Percentiles rank a stretch among this genome's conserved stretches.
Conservation (phyloP, 192 early-diverging fungal genomes). For the Podila horticola region DNA sequence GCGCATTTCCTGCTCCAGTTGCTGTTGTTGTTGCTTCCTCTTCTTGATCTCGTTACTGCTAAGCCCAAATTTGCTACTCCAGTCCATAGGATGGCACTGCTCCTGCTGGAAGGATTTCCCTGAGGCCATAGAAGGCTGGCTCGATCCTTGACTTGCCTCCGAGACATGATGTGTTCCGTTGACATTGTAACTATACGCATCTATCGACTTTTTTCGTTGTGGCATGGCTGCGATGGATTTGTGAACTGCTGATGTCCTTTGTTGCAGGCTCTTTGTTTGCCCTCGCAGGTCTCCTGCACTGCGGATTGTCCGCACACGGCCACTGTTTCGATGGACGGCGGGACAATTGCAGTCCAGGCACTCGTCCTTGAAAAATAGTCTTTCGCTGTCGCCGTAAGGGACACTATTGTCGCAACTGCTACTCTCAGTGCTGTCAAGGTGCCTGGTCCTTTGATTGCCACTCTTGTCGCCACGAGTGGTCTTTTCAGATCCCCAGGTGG, state of each 20-base stretch:
- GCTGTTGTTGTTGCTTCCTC: conserved; percentile 14
- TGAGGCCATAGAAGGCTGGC: not conserved
- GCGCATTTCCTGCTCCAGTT: conserved; percentile 24
- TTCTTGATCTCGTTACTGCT: conserved; percentile 8
- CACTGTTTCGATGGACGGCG: not conserved
- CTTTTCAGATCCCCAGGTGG: not conserved
- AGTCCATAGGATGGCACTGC: too few species aligned
- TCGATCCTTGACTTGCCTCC: not conserved
- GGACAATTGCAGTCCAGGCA: conserved; percentile 23
- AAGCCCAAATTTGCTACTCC: too few species aligned
- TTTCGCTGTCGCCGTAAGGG: not conserved
- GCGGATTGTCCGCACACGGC: conserved; percentile 12
- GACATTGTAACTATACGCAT: not conserved
- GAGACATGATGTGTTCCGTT: not conserved
- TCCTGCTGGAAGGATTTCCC: too few species aligned
- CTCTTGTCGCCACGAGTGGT: not conserved
- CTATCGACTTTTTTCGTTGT: conserved; percentile 6
- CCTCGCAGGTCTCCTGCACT: conserved; percentile 12
- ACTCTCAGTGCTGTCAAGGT: too few species aligned
- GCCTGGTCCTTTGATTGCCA: too few species aligned
- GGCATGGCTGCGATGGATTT: not conserved
- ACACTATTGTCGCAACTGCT: too few species aligned
- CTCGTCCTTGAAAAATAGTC: conserved; percentile 5
- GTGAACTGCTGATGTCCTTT: not conserved
- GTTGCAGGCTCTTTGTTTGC: not conserved